phyloP scores from a whole-genome alignment of 1,284 basidiomycete genomes.

The Rhodotorula sp. region DNA sequence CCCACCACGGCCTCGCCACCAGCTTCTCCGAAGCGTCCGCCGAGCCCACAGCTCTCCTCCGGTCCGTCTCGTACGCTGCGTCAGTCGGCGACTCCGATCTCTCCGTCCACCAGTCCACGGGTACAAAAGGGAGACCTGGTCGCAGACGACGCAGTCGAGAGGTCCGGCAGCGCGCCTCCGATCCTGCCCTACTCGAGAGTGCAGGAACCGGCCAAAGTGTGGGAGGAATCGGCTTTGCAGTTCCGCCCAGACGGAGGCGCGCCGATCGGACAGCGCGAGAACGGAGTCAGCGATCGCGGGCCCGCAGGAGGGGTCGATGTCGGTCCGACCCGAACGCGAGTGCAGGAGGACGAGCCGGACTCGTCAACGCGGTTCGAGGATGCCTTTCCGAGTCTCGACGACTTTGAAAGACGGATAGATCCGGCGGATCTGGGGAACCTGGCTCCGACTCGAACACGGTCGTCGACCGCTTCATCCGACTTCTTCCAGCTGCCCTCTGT shows the following conservation, averaged over 20 bases:
- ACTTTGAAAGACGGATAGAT: conserved; percentile 21
- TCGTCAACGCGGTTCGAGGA: conserved; percentile 6
- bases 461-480: not conserved
- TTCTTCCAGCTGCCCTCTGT: conserved; percentile 12
- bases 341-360: not conserved
- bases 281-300: conserved; percentile 8
- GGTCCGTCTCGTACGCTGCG: not conserved
- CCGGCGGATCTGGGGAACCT: not conserved
- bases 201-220: conserved; percentile 9
- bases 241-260: conserved; percentile 2
- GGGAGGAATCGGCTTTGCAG: conserved; percentile 6
- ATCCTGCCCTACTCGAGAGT: conserved; percentile 16
- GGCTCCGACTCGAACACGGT: not conserved
- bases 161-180: conserved; percentile 34
- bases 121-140: conserved; percentile 7
- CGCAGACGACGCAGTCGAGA: conserved; percentile 12
- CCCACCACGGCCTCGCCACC: not conserved
- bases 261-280: conserved; percentile 1
- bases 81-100: not conserved
- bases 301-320: conserved; percentile 18
- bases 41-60: not conserved
- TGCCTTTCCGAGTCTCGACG: conserved; percentile 36
- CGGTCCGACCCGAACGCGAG: conserved; percentile 1
- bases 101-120: conserved; percentile 4
- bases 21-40: not conserved